Evolutionary conservation across 139 green algal species (phyloP).

Genomic region (Closterium sp.): DNA sequence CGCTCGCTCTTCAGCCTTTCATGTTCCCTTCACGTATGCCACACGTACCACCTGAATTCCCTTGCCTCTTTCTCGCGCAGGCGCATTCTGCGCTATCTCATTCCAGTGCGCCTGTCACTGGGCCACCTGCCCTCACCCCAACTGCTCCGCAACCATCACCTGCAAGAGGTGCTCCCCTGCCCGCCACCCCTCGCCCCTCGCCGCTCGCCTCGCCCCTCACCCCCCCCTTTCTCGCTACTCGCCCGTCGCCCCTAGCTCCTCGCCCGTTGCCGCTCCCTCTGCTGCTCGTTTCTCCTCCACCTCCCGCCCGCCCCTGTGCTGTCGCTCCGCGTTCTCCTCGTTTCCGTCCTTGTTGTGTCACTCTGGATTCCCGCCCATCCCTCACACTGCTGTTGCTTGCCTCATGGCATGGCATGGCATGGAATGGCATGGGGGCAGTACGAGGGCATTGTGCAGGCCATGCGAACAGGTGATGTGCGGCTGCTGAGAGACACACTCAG

Average conservation of each 20-base stretch:
- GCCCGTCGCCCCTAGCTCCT: too few species aligned
- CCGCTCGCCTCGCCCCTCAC: too few species aligned
- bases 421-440: conserved; percentile 50
- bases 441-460: conserved; percentile 53
- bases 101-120: conserved; percentile 71
- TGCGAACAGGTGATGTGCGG: conserved; percentile 62
- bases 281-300: background rate
- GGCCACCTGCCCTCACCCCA: conserved; percentile 57
- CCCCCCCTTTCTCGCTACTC: too few species aligned
- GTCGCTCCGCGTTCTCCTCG: background rate
- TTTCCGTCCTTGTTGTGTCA: too few species aligned
- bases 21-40: background rate
- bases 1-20: background rate
- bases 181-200: background rate
- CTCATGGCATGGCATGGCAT: conserved; percentile 1
- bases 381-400: too few species aligned
- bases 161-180: conserved; percentile 46
- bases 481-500: conserved; percentile 59
- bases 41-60: background rate
- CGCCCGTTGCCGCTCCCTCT: background rate
- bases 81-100: conserved; percentile 68
- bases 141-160: conserved; percentile 60
- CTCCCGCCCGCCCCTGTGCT: background rate
- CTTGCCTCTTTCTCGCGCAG: background rate
- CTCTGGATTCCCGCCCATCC: too few species aligned